Evolutionary conservation across 2,329 filamentous ascomycete species (phyloP).

Genomic region (Daldinia sp.): DNA sequence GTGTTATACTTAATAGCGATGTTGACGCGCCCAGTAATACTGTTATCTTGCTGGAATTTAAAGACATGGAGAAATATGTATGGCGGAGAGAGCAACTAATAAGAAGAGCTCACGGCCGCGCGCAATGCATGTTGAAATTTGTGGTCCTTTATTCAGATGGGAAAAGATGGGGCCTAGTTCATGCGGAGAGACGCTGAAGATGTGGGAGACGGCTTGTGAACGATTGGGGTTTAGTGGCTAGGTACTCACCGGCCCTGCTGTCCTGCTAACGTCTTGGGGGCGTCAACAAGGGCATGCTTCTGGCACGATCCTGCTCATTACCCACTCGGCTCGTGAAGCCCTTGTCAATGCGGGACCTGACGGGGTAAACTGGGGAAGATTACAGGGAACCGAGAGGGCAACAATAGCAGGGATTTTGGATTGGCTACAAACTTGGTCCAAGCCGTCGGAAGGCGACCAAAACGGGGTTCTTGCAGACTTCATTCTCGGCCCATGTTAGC

Average conservation of each 20-base stretch:
- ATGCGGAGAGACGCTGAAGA: constrained; percentile 43
- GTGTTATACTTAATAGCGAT: constrained; percentile 28
- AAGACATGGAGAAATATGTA: constrained; percentile 33
- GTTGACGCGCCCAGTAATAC: constrained; percentile 34
- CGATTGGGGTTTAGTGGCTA: constrained; percentile 42
- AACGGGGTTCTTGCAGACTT: constrained; percentile 40
- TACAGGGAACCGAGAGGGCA: constrained; percentile 41
- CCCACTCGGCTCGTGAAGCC: constrained; percentile 42
- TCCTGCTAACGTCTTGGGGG: constrained; percentile 18
- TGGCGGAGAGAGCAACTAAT: constrained; percentile 41
- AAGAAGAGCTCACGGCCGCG: constrained; percentile 38
- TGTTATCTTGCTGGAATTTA: constrained; percentile 33
- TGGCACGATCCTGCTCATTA: constrained; percentile 39
- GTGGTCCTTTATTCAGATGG: constrained; percentile 41
- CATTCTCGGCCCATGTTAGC: constrained; percentile 35
- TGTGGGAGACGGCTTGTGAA: constrained; percentile 44
- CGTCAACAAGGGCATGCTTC: constrained; percentile 24
- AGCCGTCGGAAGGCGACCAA: constrained; percentile 39
- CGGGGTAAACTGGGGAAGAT: constrained; percentile 37
- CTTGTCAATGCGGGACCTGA: constrained; percentile 44
- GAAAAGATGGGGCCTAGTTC: constrained; percentile 37
- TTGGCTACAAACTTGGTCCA: constrained; percentile 39
- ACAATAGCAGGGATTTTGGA: constrained; percentile 41
- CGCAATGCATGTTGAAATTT: constrained; percentile 41
- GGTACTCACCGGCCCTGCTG: constrained; percentile 22